Conservation (phyloP, 441 rosid genomes). For the Adansonia madagascariensis region DNA sequence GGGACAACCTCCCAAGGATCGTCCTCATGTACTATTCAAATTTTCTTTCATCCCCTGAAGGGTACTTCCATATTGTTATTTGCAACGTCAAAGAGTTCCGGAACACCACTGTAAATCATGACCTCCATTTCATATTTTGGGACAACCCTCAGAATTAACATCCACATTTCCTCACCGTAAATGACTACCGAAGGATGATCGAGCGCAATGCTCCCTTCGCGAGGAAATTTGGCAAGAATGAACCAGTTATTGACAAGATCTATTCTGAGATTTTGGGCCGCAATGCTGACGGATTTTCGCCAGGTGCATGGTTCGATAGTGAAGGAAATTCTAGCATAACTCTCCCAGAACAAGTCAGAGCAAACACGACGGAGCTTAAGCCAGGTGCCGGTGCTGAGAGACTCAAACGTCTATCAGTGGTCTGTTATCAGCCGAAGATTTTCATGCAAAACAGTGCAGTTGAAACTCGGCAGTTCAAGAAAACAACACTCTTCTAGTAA, state of each 20-base stretch:
- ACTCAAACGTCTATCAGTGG: slow-evolving; percentile 54
- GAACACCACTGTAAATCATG: slow-evolving; percentile 72
- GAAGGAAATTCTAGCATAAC: slow-evolving; percentile 39
- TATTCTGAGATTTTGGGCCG: slow-evolving; percentile 66
- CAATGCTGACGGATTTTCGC: slow-evolving; percentile 49
- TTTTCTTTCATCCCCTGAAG: slow-evolving; percentile 85
- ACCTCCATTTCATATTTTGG: slow-evolving; percentile 89
- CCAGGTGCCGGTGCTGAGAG: slow-evolving; percentile 77
- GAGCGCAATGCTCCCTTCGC: slow-evolving; percentile 79
- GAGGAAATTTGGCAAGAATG: slow-evolving; percentile 63
- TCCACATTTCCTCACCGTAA: slow-evolving; percentile 64
- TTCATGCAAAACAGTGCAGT: slow-evolving; percentile 59
- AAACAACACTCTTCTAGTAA: slow-evolving; percentile 14
- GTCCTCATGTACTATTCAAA: slow-evolving; percentile 81
- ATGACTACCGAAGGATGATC: slow-evolving; percentile 65
- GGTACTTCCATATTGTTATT: slow-evolving; percentile 80
- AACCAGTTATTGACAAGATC: slow-evolving; percentile 67
- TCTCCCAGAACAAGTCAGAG: slow-evolving; percentile 17
- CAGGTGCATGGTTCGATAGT: slow-evolving; percentile 61
- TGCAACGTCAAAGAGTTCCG: slow-evolving; percentile 73
- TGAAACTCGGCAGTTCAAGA: slow-evolving; percentile 28
- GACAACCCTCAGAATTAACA: slow-evolving; percentile 86
- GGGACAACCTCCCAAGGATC: slow-evolving; percentile 82
- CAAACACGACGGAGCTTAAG: slow-evolving; percentile 51
- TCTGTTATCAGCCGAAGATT: slow-evolving; percentile 57